These are phyloP conservation scores for Pseudogymnoascus sp. DNA, from an alignment of 2,329 filamentous ascomycete genomes.

Conservation along the genomic window DNA sequence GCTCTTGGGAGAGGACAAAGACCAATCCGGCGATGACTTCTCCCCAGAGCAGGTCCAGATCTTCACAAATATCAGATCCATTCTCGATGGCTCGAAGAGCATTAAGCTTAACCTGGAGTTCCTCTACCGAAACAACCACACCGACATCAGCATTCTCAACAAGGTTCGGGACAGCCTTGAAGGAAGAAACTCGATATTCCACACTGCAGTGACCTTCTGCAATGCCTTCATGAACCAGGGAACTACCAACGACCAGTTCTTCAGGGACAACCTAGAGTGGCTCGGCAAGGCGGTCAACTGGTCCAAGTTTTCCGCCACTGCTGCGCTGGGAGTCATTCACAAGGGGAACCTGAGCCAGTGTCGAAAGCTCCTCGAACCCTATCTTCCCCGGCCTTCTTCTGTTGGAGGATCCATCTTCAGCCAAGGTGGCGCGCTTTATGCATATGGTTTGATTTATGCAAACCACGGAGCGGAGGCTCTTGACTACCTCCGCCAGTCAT, in stretches of 20 bases:
- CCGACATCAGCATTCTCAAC: constrained; percentile 85
- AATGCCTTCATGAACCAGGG: constrained; percentile 99
- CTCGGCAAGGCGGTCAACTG: constrained; percentile 97
- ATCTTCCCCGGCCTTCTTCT: constrained; percentile 71
- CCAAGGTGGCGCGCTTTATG: constrained; percentile 91
- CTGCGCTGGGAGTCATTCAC: constrained; percentile 92
- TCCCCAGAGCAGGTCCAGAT: constrained; percentile 47
- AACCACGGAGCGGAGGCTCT: constrained; percentile 92
- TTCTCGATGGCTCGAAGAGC: constrained; percentile 82
- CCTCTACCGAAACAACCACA: constrained; percentile 89
- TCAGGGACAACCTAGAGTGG: constrained; percentile 97
- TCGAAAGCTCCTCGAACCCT: constrained; percentile 86
- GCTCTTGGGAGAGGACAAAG: constrained; percentile 45
- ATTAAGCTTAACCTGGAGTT: constrained; percentile 96
- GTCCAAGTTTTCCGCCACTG: constrained; percentile 98
- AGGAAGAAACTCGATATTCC: constrained; percentile 95
- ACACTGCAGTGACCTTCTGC: constrained; percentile 92
- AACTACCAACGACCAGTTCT: constrained; percentile 96
- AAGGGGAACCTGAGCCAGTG: constrained; percentile 90
- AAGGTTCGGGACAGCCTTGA: constrained; percentile 94
- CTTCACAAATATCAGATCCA: constrained; percentile 55
- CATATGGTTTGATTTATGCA: constrained; percentile 90
- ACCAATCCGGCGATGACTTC: constrained; percentile 30
- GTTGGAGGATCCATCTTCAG: constrained; percentile 81
- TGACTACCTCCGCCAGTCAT: constrained; percentile 68